Base-by-base conservation (phyloP, 1,284 basidiomycete genomes). In the Moesziomyces parantarcticus region DNA sequence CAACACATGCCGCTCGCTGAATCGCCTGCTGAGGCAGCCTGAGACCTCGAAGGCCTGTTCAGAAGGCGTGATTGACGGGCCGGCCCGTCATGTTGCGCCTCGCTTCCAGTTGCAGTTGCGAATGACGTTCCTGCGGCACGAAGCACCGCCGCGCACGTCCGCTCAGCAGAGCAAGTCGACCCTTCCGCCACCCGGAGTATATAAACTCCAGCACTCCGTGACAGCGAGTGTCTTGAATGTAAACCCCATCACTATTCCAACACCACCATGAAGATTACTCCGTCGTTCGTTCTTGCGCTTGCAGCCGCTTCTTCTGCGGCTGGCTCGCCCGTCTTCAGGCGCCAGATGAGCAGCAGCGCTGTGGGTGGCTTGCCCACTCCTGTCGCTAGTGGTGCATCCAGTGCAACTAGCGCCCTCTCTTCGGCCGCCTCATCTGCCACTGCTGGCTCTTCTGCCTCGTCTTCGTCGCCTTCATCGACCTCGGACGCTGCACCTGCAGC, bases 201-300 rank as follows among this genome's bases (percentile, higher is more conserved):
- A 11, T 18, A 32, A 7, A 1, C 7, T 26, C 14, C 9, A n/a
- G 18, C 10, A 5, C 11, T 34, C n/a, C n/a, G n/a, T n/a, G n/a
- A n/a, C n/a, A n/a, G n/a, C n/a, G n/a, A n/a, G n/a, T n/a, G n/a
- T n/a, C n/a, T n/a, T n/a, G n/a, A n/a, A n/a, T n/a, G n/a, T n/a
- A n/a, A n/a, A n/a, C n/a, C n/a, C n/a, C n/a, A n/a, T n/a, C n/a
- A n/a, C n/a, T 8, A 14, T 14, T 23, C n/a, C 50, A 47, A 5
- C 21, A 48, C 11, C 57, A 59, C 22, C 39, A 72, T 72, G 69
- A 66, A 72, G 59, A 40, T 72, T 47, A 47, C 56, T n/a, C 23
- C 59, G 36, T 54, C 69, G 0, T 59, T 67, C 34, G 69, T 66
- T 7, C 63, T 72, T 21, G 56, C 59, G 8, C 52, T 72, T 3